Conservation (phyloP, 2,329 filamentous ascomycete species). For the Neonectria coccinea region DNA sequence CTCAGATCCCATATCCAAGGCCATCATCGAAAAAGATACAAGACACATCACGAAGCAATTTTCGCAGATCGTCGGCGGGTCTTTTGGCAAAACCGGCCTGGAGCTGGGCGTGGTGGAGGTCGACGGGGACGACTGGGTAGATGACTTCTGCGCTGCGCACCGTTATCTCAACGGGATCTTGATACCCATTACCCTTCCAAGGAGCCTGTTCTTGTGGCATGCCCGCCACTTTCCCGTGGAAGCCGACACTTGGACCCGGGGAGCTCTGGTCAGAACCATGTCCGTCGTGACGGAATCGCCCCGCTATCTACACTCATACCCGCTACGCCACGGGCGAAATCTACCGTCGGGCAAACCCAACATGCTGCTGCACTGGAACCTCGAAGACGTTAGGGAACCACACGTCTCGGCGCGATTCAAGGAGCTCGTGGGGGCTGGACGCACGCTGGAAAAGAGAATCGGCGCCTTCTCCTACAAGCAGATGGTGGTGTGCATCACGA, state of each 20-base stretch:
- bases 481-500: constrained; percentile 26
- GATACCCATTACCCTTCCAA: constrained; percentile 20
- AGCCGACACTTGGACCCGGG: constrained; percentile 22
- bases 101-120: constrained; percentile 17
- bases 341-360: constrained; percentile 9
- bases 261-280: constrained; percentile 21
- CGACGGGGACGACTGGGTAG: constrained; percentile 14
- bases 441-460: constrained; percentile 17
- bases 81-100: constrained; percentile 12
- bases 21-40: constrained; percentile 27
- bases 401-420: constrained; percentile 25
- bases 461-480: constrained; percentile 28
- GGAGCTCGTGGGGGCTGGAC: constrained; percentile 19
- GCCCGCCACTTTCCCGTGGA: constrained; percentile 19
- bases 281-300: constrained; percentile 26
- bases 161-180: constrained; percentile 24
- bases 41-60: constrained; percentile 10
- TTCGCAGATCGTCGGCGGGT: constrained; percentile 15
- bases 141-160: constrained; percentile 14
- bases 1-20: constrained; percentile 8
- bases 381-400: constrained; percentile 7
- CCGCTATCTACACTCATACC: constrained; percentile 25
- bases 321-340: constrained; percentile 20
- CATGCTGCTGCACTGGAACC: constrained; percentile 24
- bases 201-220: constrained; percentile 23